Base-by-base conservation (phyloP, 2,329 filamentous ascomycete genomes). In the Meredithiella fracta region DNA sequence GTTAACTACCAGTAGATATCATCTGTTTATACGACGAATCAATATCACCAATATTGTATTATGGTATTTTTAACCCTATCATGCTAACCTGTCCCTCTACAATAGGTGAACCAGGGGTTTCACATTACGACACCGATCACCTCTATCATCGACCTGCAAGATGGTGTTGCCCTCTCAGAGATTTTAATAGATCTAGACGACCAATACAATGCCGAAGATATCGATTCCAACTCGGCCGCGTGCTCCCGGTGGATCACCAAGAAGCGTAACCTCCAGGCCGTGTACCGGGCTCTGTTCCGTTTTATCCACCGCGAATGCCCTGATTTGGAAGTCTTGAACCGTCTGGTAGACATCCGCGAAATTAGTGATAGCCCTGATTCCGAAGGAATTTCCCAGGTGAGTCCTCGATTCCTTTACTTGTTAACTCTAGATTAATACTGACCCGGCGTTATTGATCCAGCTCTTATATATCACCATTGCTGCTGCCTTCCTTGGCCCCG, bases 381-480 rank as follows among this genome's bases (percentile, higher is more conserved):
- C 25, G 70, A 75, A 60, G 73, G 76, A 60, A 73, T 79, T 53
- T 70, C 71, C 60, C 73, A 79, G 69, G 75, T 72, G 71, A 60
- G 62, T 59, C 62, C 26, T 57, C 52, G 60, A 47, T 50, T 25
- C 20, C 8, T 20, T 20, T 7, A 5, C 29, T 34, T 11, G 5
- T 34, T 11, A 5, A 5, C 29, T 34, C 5, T 34, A 11, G 29
- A 34, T 34, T 11, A 23, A 17, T 50, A 58, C 56, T 51, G 47
- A 58, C 22, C 22, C 1, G 11, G 8, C 17, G 25, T 47, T 31
- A 17, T 34, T 34, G 29, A 34, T 51, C 5, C 29, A 83, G 70
- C 70, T 85, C 53, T 69, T 85, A 44, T 78, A 79, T 58, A 71
- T 84, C 56, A 74, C 84, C 64, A 70, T 85, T 22, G 75, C 66